Evolutionary conservation across 2,329 filamentous ascomycete species (phyloP), one percentile per base, ranked within the genome.

Genomic region (Aspergillus sp.): DNA sequence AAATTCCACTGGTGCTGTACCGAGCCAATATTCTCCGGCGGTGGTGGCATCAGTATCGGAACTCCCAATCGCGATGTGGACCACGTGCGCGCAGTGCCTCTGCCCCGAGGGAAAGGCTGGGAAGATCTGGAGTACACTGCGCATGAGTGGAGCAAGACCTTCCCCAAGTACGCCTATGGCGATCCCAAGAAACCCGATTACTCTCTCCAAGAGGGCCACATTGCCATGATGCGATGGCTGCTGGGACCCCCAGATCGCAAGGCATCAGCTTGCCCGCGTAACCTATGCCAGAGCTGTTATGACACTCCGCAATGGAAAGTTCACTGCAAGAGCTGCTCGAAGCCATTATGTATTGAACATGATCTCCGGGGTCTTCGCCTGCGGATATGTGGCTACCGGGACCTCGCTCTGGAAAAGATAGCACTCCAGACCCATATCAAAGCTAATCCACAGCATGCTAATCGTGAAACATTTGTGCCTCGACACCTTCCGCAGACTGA

Each of bases 1-100:
- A 78, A 75, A 43, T 78, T 79, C 58, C 72, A 75, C 49, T 81
- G 78, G 78, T 81, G 78, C 56, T 81, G 78, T 50, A 72, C 77
- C 4, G 77, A 80, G 51, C 78, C 78, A 11, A 73, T 78, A 39
- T 80, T 81, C 52, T 80, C 77, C 27, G 77, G 77, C 7, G 77
- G 78, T 7, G 78, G 78, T 38, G 77, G 77, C 10, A 81, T 81
- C 47, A 77, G 75, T 31, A 76, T 80, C 40, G 65, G 75, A 10
- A 75, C 75, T n/a, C 69, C 70, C 3, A 73, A 70, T 47, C 70
- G 72, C 50, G 76, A 77, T 37, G 74, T 74, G 11, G 77, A 80
- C 48, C 72, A 73, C 49, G 73, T 81, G 40, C 73, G 78, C 42
- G 76, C 78, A 34, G 77, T 75, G 26, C 78, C 78, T 47, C 60